A percentile compares a stretch with the other conserved stretches of the same genome.
Evolutionary conservation across 208 protist genomes (phyloP).

Genomic region (Leishmania arabica): DNA sequence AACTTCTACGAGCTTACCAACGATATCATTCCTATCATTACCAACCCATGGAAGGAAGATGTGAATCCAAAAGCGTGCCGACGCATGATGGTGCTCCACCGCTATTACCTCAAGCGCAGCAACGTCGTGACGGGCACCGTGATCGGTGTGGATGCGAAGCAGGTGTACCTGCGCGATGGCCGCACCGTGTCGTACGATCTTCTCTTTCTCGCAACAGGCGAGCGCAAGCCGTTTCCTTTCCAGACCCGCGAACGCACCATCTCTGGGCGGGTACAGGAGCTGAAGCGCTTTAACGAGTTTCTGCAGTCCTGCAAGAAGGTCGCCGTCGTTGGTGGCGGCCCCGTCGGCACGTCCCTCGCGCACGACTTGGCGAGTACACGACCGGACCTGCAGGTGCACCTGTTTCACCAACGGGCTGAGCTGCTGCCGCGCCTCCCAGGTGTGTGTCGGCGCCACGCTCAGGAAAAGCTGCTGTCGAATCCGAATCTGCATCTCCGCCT

Average conservation of each 20-base stretch:
- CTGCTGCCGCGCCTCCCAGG: constrained; percentile 68
- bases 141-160: constrained; percentile 58
- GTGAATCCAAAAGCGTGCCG: constrained; percentile 70
- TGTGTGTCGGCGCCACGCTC: constrained; percentile 62
- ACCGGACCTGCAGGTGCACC: constrained; percentile 70
- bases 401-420: constrained; percentile 69
- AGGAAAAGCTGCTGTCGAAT: constrained; percentile 48
- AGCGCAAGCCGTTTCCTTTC: constrained; percentile 84
- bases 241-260: constrained; percentile 68
- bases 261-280: constrained; percentile 74
- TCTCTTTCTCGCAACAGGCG: constrained; percentile 75
- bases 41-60: constrained; percentile 63
- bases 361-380: constrained; percentile 59
- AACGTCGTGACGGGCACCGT: constrained; percentile 89
- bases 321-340: constrained; percentile 83
- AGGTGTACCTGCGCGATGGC: constrained; percentile 71
- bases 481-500: constrained; percentile 63
- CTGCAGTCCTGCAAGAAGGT: constrained; percentile 74
- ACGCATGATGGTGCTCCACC: constrained; percentile 77
- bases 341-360: constrained; percentile 74
- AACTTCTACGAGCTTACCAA: constrained; percentile 89
- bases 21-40: constrained; percentile 77
- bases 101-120: constrained; percentile 85
- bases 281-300: constrained; percentile 78
- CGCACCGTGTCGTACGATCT: constrained; percentile 79